These are phyloP conservation scores for Serendipita sp. DNA, from an alignment of 768 basidiomycete species.

Conservation along the genomic window DNA sequence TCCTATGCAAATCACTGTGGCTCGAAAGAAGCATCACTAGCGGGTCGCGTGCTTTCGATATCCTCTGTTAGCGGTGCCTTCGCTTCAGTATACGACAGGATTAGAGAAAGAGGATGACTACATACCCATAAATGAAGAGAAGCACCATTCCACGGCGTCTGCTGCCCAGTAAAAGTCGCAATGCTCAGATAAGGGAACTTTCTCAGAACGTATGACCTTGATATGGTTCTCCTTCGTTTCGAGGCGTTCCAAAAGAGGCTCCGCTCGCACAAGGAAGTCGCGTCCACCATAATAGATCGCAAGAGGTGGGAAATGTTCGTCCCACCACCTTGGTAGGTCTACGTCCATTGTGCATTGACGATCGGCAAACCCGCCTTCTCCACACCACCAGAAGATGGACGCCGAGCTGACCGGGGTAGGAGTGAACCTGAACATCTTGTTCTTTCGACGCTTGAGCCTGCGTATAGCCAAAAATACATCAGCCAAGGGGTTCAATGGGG, in stretches of 20 bases:
- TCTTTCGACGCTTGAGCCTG: slow-evolving; percentile 27
- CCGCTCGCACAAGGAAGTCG: slow-evolving; percentile 27
- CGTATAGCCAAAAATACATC: slow-evolving; percentile 10
- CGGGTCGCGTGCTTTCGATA: slow-evolving; percentile 6
- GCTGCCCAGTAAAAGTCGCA: slow-evolving; percentile 25
- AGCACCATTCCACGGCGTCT: slow-evolving; percentile 30
- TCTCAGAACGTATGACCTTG: slow-evolving; percentile 25
- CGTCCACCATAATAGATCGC: slow-evolving; percentile 26
- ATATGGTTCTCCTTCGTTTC: slow-evolving; percentile 25
- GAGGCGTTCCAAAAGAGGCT: slow-evolving; percentile 28
- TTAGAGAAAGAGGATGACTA: neutral
- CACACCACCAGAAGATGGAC: slow-evolving; percentile 28
- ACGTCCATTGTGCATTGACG: slow-evolving; percentile 23
- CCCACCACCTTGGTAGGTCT: slow-evolving; percentile 22
- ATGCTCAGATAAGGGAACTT: slow-evolving; percentile 25
- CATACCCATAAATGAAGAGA: slow-evolving; percentile 12
- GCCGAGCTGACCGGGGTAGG: slow-evolving; percentile 29
- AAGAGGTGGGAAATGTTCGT: slow-evolving; percentile 29
- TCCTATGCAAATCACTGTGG: neutral
- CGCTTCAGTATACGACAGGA: neutral
- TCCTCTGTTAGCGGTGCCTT: neutral
- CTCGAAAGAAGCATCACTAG: neutral
- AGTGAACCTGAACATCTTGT: slow-evolving; percentile 35
- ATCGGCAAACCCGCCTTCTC: slow-evolving; percentile 27
- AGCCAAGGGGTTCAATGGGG: too few relatives aligned